phyloP scores from a whole-genome alignment of 768 basidiomycete species.

The Boletus sp. region DNA sequence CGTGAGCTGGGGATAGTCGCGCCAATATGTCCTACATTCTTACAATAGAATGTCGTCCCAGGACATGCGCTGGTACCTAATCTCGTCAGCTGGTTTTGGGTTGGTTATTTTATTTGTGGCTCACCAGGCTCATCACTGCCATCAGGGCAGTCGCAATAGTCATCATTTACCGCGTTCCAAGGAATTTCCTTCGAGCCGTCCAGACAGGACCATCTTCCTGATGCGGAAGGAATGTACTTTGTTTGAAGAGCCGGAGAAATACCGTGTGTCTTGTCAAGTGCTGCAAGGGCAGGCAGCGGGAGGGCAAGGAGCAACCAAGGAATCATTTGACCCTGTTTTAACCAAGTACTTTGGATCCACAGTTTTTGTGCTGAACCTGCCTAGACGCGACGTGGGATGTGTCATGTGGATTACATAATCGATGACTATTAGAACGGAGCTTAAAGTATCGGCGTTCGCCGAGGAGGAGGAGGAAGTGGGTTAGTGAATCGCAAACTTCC shows the following conservation, averaged over 20 bases:
- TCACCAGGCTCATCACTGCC: slow-evolving; percentile 95
- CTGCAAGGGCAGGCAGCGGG: slow-evolving; percentile 41
- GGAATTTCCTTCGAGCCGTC: slow-evolving; percentile 77
- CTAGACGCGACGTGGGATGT: slow-evolving; percentile 3
- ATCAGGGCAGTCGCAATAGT: slow-evolving; percentile 91
- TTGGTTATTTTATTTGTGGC: slow-evolving; percentile 5
- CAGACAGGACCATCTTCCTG: slow-evolving; percentile 73
- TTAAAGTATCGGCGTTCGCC: slow-evolving; percentile 21
- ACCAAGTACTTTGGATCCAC: background rate
- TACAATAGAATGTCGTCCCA: slow-evolving; percentile 76
- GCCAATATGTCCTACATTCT: slow-evolving; percentile 86
- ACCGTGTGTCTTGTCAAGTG: slow-evolving; percentile 52
- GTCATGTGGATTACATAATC: slow-evolving; percentile 23
- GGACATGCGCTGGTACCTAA: slow-evolving; percentile 85
- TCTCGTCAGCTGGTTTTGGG: slow-evolving; percentile 7
- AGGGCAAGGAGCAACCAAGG: slow-evolving; percentile 46
- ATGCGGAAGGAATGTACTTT: slow-evolving; percentile 52
- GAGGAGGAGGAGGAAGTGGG: background rate
- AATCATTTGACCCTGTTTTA: slow-evolving; percentile 37
- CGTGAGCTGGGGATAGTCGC: slow-evolving; percentile 72
- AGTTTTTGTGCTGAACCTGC: background rate
- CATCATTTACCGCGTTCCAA: slow-evolving; percentile 85
- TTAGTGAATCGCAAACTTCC: background rate
- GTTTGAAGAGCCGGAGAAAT: slow-evolving; percentile 53
- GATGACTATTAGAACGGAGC: slow-evolving; percentile 17